Base-by-base conservation (phyloP, 2,329 filamentous ascomycete genomes). In the Alternaria brassicicola region DNA sequence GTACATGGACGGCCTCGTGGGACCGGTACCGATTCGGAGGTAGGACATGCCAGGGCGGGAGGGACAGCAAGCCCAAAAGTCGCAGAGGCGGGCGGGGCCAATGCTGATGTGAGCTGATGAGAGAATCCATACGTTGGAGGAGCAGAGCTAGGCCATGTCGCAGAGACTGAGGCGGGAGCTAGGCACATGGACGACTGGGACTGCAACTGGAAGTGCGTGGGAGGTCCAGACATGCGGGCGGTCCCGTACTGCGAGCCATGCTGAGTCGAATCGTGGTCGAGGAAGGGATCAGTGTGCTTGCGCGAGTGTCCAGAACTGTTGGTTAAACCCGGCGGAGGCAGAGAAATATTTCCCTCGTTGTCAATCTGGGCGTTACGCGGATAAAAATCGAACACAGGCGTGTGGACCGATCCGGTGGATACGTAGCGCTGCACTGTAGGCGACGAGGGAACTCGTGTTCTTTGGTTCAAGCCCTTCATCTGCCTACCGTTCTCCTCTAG, bases 281-380 rank as follows among this genome's bases (percentile, higher is more conserved):
- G 30, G 9, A 63, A 63, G 6, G 60, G 60, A 50, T 63, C 60
- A 7, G 60, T 55, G 21, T 49, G 23, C 38, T 55, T 54, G 1
- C 60, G 25, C 4, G 30, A 21, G 31, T 57, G 57, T 17, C 52
- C 52, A 35, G 39, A 12, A 4, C 33, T 46, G 19, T 19, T 31
- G 10, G 39, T 46, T 15, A 17, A 45, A 15, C 30, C n/a, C 8
- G 25, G 21, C 0, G 38, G n/a, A 15, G 21, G 43, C 8, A 28
- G 23, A 2, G 39, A 12, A 12, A 49, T 17, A 12, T 38, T 28
- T 7, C 33, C 36, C 21, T 41, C 12, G 3, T 13, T 23, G 8
- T 31, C 21, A 8, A 33, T n/a, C 12, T 48, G 19, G 25, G 43
- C 43, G 19, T 19, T 25, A 0, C 28, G 33, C 4, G 35, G 19